Conservation (phyloP, 106 monocot genomes). For the Apostasia shenzhenica region DNA sequence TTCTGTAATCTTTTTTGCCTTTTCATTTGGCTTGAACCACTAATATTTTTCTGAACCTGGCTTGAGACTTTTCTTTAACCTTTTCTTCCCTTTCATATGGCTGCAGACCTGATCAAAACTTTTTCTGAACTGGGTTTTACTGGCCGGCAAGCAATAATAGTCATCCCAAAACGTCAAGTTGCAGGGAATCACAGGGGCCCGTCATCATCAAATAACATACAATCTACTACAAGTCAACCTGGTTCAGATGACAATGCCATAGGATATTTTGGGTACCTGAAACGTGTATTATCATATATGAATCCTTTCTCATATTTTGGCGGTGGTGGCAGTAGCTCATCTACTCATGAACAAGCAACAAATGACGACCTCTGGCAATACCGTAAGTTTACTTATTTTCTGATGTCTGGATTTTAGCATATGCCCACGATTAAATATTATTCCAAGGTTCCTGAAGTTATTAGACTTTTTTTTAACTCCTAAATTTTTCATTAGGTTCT, state of each 20-base stretch:
- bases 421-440: neutral
- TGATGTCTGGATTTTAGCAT: neutral
- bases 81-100: neutral
- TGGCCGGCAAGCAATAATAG: slow-evolving; percentile 64
- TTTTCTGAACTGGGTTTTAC: slow-evolving; percentile 66
- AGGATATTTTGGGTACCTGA: slow-evolving; percentile 70
- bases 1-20: neutral
- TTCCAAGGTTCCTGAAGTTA: neutral
- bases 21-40: neutral
- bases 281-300: slow-evolving; percentile 47
- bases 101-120: slow-evolving; percentile 65
- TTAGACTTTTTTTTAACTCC: neutral
- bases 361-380: slow-evolving; percentile 29
- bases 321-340: slow-evolving; percentile 21
- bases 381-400: slow-evolving; percentile 33
- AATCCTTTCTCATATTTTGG: slow-evolving; percentile 82
- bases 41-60: neutral
- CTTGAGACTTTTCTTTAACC: neutral
- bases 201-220: slow-evolving; percentile 16
- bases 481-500: no score
- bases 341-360: slow-evolving; percentile 23
- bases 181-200: slow-evolving; percentile 10
- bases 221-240: slow-evolving; percentile 7
- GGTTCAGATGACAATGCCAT: slow-evolving; percentile 16
- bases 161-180: slow-evolving; percentile 45